Base-by-base conservation (phyloP, 345 rosid genomes). In the Eucalyptus tenuipes region DNA sequence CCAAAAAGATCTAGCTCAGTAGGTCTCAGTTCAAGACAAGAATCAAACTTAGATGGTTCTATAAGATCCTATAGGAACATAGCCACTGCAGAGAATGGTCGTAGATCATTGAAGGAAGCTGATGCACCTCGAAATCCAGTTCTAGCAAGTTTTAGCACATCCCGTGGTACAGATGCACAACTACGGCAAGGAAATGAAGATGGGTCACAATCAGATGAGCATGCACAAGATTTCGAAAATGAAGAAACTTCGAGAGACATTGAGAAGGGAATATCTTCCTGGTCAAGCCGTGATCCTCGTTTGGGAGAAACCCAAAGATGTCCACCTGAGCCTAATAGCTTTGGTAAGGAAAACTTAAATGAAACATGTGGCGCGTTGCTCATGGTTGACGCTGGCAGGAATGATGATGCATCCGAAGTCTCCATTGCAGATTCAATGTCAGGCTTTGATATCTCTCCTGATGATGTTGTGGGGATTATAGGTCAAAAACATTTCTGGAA, bases 401-500 rank as follows among this genome's bases (percentile, higher is more conserved):
- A 95, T 45, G 95, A 94, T 80, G 92, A 92, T 57, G 86, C 45
- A 87, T 96, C 98, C 13, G 97, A 94, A 91, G 91, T 93, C 85
- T 96, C 98, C 18, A 92, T 94, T 92, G 92, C 95, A 89, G 98
- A 96, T 93, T 94, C 96, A 75, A 71, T 92, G 66, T 92, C 96
- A 44, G 91, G 93, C 55, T 31, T 91, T 87, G 97, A 94, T 89
- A 84, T 96, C 47, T 92, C 96, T 87, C 99, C 99, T 16, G 99
- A 96, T 92, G 98, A 96, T 47, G 95, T 96, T 85, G 99, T 96
- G 59, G 99, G 95, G 91, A 89, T 93, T 88, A 94, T 97, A 89
- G 99, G 99, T 91, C 98, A 95, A 88, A 96, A 95, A 90, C 96
- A 89, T 92, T 97, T 97, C 90, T 97, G 97, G 99, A 97, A 95